Evolutionary conservation across 495 filamentous ascomycete genomes (phyloP), one percentile per base, ranked within the genome.

Genomic region (Hypoxylon perforatum): DNA sequence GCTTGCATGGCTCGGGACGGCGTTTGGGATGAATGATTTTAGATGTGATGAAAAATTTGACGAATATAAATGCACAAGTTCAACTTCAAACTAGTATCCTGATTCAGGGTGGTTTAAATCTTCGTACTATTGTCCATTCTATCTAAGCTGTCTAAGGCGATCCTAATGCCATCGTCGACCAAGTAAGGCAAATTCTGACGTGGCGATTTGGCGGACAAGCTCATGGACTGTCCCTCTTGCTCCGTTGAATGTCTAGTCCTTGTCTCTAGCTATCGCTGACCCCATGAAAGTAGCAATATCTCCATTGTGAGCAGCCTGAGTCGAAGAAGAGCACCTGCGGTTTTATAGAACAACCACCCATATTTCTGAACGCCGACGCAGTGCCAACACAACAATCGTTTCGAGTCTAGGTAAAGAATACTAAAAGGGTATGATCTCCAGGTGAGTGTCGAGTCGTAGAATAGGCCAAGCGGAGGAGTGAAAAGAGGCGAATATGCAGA

Each of bases 111-210:
- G 55, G 15, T 42, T 58, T 56, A 59, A 45, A 68, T 58, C 35
- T 36, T 59, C 48, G 39, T 48, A 57, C 44, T 58, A 59, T 51
- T n/a, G 12, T 55, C 48, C 41, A 55, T 52, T 59, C 62, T 59
- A 50, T 60, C 59, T 63, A 63, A 54, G 49, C 17, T 49, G 44
- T 39, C 49, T 19, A 28, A 17, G 49, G 23, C n/a, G 50, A 50
- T 49, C 23, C 36, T 8, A 15, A 30, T 49, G 47, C 30, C 36
- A 22, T n/a, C 15, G 12, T 47, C 33, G 45, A 5, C 28, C 15
- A 57, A 39, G 48, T n/a, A n/a, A n/a, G n/a, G n/a, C n/a, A n/a
- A 17, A 8, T 45, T 45, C 7, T 28, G 7, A 28, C 25, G 21
- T 18, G 42, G 54, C 19, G 14, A 57, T 45, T 35, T 10, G 22